phyloP scores from a whole-genome alignment of 73 alveolate genomes.

The Paraurostyla sp. region DNA sequence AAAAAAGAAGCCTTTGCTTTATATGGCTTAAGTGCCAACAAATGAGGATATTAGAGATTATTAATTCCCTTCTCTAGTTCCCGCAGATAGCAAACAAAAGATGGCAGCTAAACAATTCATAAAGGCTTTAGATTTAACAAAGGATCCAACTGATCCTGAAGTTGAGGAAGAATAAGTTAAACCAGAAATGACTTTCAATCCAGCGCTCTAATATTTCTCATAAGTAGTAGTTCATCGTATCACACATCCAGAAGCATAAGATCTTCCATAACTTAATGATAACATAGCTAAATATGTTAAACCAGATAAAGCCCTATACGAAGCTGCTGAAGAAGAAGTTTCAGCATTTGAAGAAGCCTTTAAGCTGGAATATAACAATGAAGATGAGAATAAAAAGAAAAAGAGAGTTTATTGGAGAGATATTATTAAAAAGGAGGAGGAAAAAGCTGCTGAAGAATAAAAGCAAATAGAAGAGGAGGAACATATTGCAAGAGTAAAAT shows the following conservation, averaged over 20 bases:
- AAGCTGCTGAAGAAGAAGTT: constrained; percentile 79
- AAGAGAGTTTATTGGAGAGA: constrained; percentile 93
- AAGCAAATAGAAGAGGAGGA: constrained; percentile 82
- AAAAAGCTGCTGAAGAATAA: constrained; percentile 76
- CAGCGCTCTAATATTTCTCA: constrained; percentile 93
- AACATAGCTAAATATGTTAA: constrained; percentile 83
- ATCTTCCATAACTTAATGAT: constrained; percentile 89
- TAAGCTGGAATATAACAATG: constrained; percentile 80
- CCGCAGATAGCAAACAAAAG: constrained; percentile 82
- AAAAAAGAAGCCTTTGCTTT: constrained; percentile 84
- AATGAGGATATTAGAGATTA: constrained; percentile 95
- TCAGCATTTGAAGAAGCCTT: constrained; percentile 84
- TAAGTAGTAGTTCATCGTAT: constrained; percentile 91
- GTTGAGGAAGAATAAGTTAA: constrained; percentile 86
- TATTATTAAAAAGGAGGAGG: constrained; percentile 82
- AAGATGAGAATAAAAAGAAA: constrained; percentile 81
- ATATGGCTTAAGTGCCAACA: constrained; percentile 93
- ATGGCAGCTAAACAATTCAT: constrained; percentile 87
- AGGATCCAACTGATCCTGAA: constrained; percentile 69
- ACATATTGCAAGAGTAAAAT: constrained; percentile 80
- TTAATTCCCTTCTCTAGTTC: constrained; percentile 89
- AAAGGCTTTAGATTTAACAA: constrained; percentile 88
- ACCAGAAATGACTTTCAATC: constrained; percentile 90
- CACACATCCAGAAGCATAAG: constrained; percentile 78
- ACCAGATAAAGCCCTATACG: constrained; percentile 89